phyloP scores from a whole-genome alignment of 208 protist species.

The Acanthamoeba lenticulata region DNA sequence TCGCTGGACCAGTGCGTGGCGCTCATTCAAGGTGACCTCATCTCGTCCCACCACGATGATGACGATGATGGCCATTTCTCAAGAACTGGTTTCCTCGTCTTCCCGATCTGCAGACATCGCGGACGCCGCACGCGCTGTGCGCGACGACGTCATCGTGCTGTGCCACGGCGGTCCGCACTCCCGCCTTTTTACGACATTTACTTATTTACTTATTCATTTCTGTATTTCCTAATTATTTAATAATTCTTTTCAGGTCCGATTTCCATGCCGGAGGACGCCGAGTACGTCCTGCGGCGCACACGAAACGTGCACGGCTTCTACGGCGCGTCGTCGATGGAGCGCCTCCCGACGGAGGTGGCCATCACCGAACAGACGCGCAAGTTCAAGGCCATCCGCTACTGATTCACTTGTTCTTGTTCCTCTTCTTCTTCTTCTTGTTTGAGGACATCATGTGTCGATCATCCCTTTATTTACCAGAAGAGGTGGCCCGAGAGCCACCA shows the following conservation, averaged over 20 bases:
- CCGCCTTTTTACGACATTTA: too few relatives aligned
- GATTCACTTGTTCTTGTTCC: too few relatives aligned
- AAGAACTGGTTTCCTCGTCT: too few relatives aligned
- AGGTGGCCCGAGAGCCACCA: too few relatives aligned
- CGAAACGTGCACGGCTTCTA: constrained; percentile 45
- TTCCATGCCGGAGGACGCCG: constrained; percentile 54
- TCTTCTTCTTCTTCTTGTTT: too few relatives aligned
- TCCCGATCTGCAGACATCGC: background rate
- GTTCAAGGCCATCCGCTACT: constrained; percentile 58
- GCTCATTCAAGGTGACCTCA: constrained; percentile 54
- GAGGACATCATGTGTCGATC: too few relatives aligned
- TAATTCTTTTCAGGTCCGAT: constrained; percentile 65
- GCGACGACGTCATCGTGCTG: constrained; percentile 25
- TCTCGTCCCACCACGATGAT: too few relatives aligned
- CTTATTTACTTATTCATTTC: too few relatives aligned
- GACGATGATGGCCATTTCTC: too few relatives aligned
- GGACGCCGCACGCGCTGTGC: background rate
- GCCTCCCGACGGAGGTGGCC: constrained; percentile 55
- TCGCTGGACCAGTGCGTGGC: constrained; percentile 42
- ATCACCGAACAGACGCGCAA: constrained; percentile 47
- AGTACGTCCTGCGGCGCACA: constrained; percentile 45
- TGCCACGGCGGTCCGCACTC: constrained; percentile 50
- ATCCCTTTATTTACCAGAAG: too few relatives aligned
- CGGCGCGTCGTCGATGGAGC: constrained; percentile 51
- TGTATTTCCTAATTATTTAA: too few relatives aligned